Percentiles rank a stretch among this genome's conserved stretches.
These are phyloP conservation scores for Canavalia gladiata DNA, from an alignment of 306 rosid species.

Conservation along the genomic window DNA sequence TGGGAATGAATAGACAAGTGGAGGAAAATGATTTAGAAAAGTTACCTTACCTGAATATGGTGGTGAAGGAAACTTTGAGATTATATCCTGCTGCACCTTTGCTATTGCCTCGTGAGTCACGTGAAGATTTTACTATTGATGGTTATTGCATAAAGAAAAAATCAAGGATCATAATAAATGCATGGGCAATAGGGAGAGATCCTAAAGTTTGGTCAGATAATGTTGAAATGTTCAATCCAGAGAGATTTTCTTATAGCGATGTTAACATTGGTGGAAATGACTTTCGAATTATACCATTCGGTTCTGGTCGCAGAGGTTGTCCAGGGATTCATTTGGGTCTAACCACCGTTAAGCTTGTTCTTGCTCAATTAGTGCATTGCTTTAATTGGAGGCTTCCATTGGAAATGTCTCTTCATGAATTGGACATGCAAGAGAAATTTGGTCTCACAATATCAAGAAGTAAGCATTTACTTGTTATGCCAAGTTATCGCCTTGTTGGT, in stretches of 20 bases:
- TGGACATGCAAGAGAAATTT: conserved; percentile 53
- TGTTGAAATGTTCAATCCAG: conserved; percentile 41
- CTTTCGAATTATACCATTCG: conserved; percentile 56
- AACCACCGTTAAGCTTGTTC: neutral
- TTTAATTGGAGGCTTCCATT: conserved; percentile 56
- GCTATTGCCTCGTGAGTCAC: conserved; percentile 31
- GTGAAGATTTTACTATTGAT: conserved; percentile 31
- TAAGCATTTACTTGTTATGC: conserved; percentile 34
- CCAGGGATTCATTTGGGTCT: conserved; percentile 54
- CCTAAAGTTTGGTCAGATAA: conserved; percentile 43
- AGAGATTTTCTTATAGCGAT: conserved; percentile 21
- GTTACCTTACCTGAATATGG: conserved; percentile 50
- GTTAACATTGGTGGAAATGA: conserved; percentile 43
- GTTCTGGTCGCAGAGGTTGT: conserved; percentile 56
- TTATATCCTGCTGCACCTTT: conserved; percentile 47
- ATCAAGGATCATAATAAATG: conserved; percentile 39
- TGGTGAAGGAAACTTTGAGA: conserved; percentile 52
- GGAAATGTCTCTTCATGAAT: neutral
- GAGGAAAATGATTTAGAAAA: conserved; percentile 51
- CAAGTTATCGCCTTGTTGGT: conserved; percentile 28
- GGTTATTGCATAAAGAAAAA: conserved; percentile 49
- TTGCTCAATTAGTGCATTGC: conserved; percentile 55
- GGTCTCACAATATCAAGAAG: conserved; percentile 24
- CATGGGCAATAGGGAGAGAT: conserved; percentile 54
- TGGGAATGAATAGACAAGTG: conserved; percentile 48